A percentile compares a stretch with the other conserved stretches of the same genome.
phyloP scores from a whole-genome alignment of 129 eudicot genomes.

The Artemisia tridentata region DNA sequence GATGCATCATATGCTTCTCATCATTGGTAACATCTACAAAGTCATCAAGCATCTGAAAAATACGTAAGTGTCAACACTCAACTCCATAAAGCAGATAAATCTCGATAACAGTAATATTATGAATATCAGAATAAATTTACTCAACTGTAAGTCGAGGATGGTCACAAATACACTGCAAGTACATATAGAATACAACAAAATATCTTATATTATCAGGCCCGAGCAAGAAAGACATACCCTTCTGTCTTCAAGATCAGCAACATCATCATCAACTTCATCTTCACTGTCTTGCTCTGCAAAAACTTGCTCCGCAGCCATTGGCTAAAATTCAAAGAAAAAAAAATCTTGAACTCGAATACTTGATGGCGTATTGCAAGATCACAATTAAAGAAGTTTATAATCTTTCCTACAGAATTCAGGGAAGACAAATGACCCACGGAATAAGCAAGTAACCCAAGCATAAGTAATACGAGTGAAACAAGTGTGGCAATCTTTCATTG shows the following conservation, averaged over 20 bases:
- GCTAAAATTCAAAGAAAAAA: conserved; percentile 37
- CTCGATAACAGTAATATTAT: neutral
- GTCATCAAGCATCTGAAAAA: conserved; percentile 92
- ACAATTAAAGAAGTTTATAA: neutral
- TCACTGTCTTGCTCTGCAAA: conserved; percentile 90
- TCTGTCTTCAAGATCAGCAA: conserved; percentile 90
- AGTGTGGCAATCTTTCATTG: neutral
- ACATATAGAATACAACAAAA: neutral
- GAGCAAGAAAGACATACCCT: conserved; percentile 50
- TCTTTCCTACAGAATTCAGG: neutral
- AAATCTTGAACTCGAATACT: conserved; percentile 2
- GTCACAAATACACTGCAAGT: conserved; percentile 2
- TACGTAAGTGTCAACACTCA: conserved; percentile 11
- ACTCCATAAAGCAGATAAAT: neutral
- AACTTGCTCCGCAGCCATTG: conserved; percentile 87
- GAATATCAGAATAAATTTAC: neutral
- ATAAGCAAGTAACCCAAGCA: neutral
- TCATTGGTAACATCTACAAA: conserved; percentile 83
- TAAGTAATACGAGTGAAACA: neutral
- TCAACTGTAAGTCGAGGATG: neutral
- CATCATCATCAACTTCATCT: conserved; percentile 98
- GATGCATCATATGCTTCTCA: conserved; percentile 91
- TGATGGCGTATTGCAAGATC: conserved; percentile 5
- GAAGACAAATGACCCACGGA: neutral
- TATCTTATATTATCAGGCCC: conserved; percentile 6